These are phyloP conservation scores for Platismatia glauca DNA, from an alignment of 495 filamentous ascomycete genomes.

Conservation along the genomic window DNA sequence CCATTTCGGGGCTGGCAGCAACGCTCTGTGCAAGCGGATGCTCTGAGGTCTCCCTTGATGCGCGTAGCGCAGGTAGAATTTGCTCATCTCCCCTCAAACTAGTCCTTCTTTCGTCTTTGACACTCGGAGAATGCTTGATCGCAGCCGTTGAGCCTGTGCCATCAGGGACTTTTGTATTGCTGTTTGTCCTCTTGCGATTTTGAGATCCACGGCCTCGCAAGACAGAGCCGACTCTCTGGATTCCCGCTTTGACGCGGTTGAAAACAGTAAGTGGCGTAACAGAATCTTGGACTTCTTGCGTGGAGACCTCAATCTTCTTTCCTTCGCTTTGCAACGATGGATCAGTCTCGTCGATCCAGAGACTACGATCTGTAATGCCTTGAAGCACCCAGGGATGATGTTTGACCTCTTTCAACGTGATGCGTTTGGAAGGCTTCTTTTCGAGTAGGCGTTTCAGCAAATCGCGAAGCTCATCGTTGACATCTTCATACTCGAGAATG, in stretches of 20 bases:
- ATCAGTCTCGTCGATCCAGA: slow-evolving; percentile 92
- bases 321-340: slow-evolving; percentile 71
- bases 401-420: slow-evolving; percentile 86
- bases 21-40: slow-evolving; percentile 81
- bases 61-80: slow-evolving; percentile 44
- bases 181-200: slow-evolving; percentile 23
- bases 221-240: slow-evolving; percentile 40
- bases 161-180: slow-evolving; percentile 19
- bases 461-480: slow-evolving; percentile 74
- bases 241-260: slow-evolving; percentile 58
- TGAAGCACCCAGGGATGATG: slow-evolving; percentile 91
- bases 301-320: slow-evolving; percentile 86
- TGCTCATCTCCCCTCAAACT: slow-evolving; percentile 68
- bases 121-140: slow-evolving; percentile 24
- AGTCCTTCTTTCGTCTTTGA: slow-evolving; percentile 47
- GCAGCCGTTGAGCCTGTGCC: slow-evolving; percentile 15
- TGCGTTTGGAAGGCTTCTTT: slow-evolving; percentile 82
- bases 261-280: slow-evolving; percentile 84
- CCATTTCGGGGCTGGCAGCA: slow-evolving; percentile 58
- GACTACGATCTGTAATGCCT: slow-evolving; percentile 61
- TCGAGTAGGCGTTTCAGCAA: slow-evolving; percentile 71
- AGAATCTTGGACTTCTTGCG: slow-evolving; percentile 77
- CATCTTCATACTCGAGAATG: slow-evolving; percentile 72
- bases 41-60: slow-evolving; percentile 43
- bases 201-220: slow-evolving; percentile 26